phyloP scores from a whole-genome alignment of 495 filamentous ascomycete genomes.

The Talaromyces ruber region DNA sequence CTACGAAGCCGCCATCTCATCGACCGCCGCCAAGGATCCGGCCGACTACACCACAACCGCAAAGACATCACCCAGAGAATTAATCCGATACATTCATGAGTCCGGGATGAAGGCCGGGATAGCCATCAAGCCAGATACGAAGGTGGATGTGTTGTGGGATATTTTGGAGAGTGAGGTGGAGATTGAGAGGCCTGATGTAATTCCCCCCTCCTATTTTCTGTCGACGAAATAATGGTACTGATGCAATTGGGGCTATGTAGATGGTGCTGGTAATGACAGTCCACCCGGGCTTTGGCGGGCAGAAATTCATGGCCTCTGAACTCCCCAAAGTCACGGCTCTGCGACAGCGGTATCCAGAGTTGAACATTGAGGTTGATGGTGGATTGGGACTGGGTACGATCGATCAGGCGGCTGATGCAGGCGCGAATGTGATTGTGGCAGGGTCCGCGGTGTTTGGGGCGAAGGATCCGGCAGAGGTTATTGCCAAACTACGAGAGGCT shows the following conservation, averaged over 20 bases:
- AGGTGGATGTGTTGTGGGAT: slow-evolving; percentile 84
- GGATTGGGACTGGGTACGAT: slow-evolving; percentile 83
- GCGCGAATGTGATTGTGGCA: slow-evolving; percentile 96
- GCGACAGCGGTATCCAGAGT: slow-evolving; percentile 72
- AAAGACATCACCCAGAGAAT: slow-evolving; percentile 69
- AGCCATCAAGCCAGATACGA: slow-evolving; percentile 89
- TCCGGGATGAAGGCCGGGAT: slow-evolving; percentile 85
- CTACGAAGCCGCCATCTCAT: slow-evolving; percentile 88
- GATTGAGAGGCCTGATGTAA: slow-evolving; percentile 83
- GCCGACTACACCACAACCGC: slow-evolving; percentile 47
- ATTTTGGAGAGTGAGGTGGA: slow-evolving; percentile 63
- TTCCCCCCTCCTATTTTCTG: no score
- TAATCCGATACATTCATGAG: slow-evolving; percentile 86
- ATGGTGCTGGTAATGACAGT: slow-evolving; percentile 99
- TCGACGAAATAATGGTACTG: no score
- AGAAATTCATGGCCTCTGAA: slow-evolving; percentile 95
- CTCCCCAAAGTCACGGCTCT: slow-evolving; percentile 87
- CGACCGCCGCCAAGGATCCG: slow-evolving; percentile 74
- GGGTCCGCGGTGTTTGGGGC: slow-evolving; percentile 97
- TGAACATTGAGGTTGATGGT: slow-evolving; percentile 97
- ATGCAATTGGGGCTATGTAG: slow-evolving; percentile 40
- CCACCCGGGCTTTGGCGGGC: slow-evolving; percentile 92
- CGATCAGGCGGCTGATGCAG: slow-evolving; percentile 88
- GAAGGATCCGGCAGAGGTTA: slow-evolving; percentile 76
- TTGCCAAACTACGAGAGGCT: slow-evolving; percentile 64